phyloP scores from a whole-genome alignment of 2,329 filamentous ascomycete genomes.

The Calonectria henricotiae region DNA sequence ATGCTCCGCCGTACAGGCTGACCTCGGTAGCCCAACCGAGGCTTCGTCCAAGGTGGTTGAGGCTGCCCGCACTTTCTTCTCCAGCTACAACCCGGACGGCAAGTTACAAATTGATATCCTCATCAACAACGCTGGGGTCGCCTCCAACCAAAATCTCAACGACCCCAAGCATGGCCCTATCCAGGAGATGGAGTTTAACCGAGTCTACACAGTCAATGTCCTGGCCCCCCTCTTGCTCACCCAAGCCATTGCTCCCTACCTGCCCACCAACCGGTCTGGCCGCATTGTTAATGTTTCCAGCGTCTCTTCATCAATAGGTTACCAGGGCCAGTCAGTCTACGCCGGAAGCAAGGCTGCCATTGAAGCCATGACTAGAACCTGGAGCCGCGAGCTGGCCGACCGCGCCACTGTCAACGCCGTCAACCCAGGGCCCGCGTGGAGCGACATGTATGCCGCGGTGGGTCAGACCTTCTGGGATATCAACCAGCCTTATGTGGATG shows the following conservation, averaged over 20 bases:
- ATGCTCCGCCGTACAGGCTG: constrained; percentile 52
- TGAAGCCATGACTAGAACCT: constrained; percentile 74
- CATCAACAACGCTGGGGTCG: constrained; percentile 87
- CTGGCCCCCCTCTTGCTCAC: constrained; percentile 85
- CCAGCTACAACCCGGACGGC: constrained; percentile 44
- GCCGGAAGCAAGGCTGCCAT: constrained; percentile 73
- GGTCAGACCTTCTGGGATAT: constrained; percentile 58
- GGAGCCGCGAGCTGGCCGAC: constrained; percentile 71
- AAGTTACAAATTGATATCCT: constrained; percentile 79
- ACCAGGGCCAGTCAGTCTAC: constrained; percentile 72
- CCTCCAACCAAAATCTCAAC: constrained; percentile 76
- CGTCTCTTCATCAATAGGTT: constrained; percentile 69
- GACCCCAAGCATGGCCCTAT: constrained; percentile 69
- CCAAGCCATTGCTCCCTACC: constrained; percentile 79
- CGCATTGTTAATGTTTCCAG: constrained; percentile 72
- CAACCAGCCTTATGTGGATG: constrained; percentile 60
- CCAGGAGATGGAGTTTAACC: constrained; percentile 76
- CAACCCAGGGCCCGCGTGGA: constrained; percentile 72
- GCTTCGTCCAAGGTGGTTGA: constrained; percentile 53
- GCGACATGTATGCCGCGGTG: constrained; percentile 66
- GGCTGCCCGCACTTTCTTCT: constrained; percentile 52
- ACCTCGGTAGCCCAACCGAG: constrained; percentile 51
- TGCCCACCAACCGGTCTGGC: constrained; percentile 78
- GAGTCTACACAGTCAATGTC: constrained; percentile 86
- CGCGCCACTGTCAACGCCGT: constrained; percentile 71